Evolutionary conservation across 805 yeast genomes (phyloP).

Genomic region (Saccharomyces eubayanus): DNA sequence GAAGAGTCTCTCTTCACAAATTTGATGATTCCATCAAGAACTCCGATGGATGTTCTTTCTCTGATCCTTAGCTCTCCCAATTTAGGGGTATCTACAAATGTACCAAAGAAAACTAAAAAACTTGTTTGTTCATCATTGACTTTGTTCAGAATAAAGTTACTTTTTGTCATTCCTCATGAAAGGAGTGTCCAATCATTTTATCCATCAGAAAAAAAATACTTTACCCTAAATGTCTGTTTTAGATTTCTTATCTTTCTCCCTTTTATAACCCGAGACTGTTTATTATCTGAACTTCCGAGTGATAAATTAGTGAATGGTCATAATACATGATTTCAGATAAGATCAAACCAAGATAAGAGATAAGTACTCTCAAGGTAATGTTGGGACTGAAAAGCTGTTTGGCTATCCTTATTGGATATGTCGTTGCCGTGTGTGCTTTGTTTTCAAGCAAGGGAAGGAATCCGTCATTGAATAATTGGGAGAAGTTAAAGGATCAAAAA

Average conservation of each 20-base stretch:
- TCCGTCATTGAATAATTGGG: neutral
- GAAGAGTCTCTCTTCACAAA: conserved; percentile 23
- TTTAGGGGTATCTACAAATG: conserved; percentile 63
- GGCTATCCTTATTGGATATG: neutral
- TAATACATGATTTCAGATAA: neutral
- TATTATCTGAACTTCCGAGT: neutral
- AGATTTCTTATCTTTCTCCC: neutral
- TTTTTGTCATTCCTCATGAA: neutral
- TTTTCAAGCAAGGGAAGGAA: neutral
- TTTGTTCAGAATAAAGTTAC: neutral
- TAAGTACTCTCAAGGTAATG: neutral
- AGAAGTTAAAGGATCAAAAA: neutral
- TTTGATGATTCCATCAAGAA: conserved; percentile 40
- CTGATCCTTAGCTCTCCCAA: conserved; percentile 50
- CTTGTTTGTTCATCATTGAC: neutral
- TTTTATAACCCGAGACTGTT: neutral
- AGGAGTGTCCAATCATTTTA: neutral
- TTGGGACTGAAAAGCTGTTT: neutral
- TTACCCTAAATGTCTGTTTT: neutral
- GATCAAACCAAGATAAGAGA: neutral
- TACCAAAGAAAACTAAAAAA: conserved; percentile 49
- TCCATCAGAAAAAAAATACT: neutral
- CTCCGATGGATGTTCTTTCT: conserved; percentile 54
- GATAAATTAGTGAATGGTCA: neutral
- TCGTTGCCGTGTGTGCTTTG: neutral